These are phyloP conservation scores for Saccharata proteae DNA, from an alignment of 2,329 filamentous ascomycete species.

Conservation along the genomic window DNA sequence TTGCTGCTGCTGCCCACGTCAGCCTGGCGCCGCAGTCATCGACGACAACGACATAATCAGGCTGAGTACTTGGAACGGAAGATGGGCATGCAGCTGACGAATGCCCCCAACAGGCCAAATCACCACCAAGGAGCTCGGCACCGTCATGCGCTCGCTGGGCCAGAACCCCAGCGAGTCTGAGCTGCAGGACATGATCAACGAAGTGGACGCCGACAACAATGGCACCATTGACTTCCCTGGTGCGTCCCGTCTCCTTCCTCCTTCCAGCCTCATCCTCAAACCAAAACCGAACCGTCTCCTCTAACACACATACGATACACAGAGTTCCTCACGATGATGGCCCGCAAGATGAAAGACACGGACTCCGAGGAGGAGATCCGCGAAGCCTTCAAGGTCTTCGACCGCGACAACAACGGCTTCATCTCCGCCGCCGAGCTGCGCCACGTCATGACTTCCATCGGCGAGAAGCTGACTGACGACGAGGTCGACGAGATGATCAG, in stretches of 20 bases:
- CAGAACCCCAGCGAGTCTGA: slow-evolving; percentile 51
- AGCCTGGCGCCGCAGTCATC: neutral
- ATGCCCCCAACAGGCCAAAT: slow-evolving; percentile 42
- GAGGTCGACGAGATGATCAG: slow-evolving; percentile 56
- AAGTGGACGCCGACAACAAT: slow-evolving; percentile 53
- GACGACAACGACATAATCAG: slow-evolving; percentile 1
- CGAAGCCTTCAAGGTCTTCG: slow-evolving; percentile 55
- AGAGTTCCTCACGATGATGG: slow-evolving; percentile 59
- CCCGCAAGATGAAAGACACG: slow-evolving; percentile 48
- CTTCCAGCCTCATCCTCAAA: slow-evolving; percentile 10
- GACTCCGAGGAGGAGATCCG: slow-evolving; percentile 53
- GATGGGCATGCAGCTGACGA: slow-evolving; percentile 6
- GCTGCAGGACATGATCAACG: slow-evolving; percentile 55
- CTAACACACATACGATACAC: too few species aligned
- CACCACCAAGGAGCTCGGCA: slow-evolving; percentile 51
- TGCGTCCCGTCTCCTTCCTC: slow-evolving; percentile 15
- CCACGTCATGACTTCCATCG: slow-evolving; percentile 52
- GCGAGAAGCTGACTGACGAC: slow-evolving; percentile 50
- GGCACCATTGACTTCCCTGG: slow-evolving; percentile 54
- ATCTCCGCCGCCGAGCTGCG: slow-evolving; percentile 51
- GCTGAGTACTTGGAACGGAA: too few species aligned
- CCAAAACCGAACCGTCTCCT: neutral
- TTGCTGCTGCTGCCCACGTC: neutral
- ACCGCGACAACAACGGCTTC: slow-evolving; percentile 53
- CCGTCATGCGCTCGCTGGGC: slow-evolving; percentile 51